Conservation (phyloP, 2,329 filamentous ascomycete genomes). For the Penicillium janthinellum region DNA sequence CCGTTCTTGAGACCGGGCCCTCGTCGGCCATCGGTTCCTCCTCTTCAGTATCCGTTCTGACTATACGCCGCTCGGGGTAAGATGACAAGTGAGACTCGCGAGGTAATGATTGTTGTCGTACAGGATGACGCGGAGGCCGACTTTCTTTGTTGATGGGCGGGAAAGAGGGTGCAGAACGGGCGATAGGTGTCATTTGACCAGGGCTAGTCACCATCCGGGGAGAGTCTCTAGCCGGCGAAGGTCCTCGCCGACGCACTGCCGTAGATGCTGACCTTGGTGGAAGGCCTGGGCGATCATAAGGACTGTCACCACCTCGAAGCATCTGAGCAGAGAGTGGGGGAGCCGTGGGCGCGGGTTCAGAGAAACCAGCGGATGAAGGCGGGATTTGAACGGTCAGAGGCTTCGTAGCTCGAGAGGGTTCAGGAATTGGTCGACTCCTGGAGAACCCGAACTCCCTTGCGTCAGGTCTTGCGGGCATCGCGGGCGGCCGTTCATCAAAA, state of each 20-base stretch:
- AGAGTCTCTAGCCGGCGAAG: conserved; percentile 28
- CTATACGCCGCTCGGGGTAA: conserved; percentile 26
- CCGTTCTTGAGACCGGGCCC: conserved; percentile 55
- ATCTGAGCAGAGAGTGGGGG: conserved; percentile 47
- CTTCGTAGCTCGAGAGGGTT: conserved; percentile 33
- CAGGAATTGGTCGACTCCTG: conserved; percentile 27
- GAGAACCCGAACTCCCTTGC: conserved; percentile 36
- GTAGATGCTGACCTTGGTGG: conserved; percentile 44
- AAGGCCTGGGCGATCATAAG: conserved; percentile 53
- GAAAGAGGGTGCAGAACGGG: conserved; percentile 19
- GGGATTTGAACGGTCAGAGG: conserved; percentile 39
- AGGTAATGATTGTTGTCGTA: conserved; percentile 33
- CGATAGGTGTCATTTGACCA: conserved; percentile 16
- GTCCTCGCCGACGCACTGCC: conserved; percentile 20
- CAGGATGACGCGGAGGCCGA: conserved; percentile 22
- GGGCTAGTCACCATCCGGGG: conserved; percentile 13
- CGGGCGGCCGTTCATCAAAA: conserved; percentile 33
- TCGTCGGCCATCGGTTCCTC: conserved; percentile 53
- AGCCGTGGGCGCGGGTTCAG: conserved; percentile 24
- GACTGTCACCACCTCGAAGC: conserved; percentile 31
- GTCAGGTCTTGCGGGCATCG: conserved; percentile 23
- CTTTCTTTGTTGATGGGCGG: conserved; percentile 20
- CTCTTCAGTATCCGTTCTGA: conserved; percentile 51
- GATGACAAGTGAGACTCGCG: conserved; percentile 28
- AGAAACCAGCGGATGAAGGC: conserved; percentile 21